phyloP scores from a whole-genome alignment of 768 basidiomycete species.

The Suillus clintonianus region DNA sequence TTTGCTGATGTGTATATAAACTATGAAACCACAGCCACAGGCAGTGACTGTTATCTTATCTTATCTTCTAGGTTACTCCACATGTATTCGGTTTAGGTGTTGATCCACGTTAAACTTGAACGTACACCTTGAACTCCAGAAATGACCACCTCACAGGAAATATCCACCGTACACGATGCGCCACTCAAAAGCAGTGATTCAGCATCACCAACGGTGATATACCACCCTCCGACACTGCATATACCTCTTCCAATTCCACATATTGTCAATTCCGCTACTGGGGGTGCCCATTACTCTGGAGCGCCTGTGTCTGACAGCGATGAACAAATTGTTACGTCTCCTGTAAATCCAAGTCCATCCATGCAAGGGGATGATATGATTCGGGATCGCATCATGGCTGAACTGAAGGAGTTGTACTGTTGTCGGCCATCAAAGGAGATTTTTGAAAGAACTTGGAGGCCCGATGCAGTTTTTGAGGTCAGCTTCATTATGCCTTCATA shows the following conservation, averaged over 20 bases:
- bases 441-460: slow-evolving; percentile 52
- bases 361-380: slow-evolving; percentile 39
- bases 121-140: neutral
- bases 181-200: slow-evolving; percentile 1
- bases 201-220: slow-evolving; percentile 42
- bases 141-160: slow-evolving; percentile 4
- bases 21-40: neutral
- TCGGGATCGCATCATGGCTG: slow-evolving; percentile 54
- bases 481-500: neutral
- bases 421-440: slow-evolving; percentile 54
- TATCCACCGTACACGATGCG: neutral
- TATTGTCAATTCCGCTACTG: slow-evolving; percentile 57
- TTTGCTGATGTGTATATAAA: neutral
- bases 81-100: neutral
- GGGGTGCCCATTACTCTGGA: slow-evolving; percentile 66
- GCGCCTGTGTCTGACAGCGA: slow-evolving; percentile 32
- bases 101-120: neutral
- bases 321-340: slow-evolving; percentile 7
- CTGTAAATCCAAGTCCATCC: neutral
- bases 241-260: slow-evolving; percentile 49
- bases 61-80: neutral
- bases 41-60: neutral
- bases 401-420: slow-evolving; percentile 59
- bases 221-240: slow-evolving; percentile 46
- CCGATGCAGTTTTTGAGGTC: slow-evolving; percentile 58